These are phyloP conservation scores for Malus sieversii DNA, from an alignment of 306 rosid species.

Conservation along the genomic window DNA sequence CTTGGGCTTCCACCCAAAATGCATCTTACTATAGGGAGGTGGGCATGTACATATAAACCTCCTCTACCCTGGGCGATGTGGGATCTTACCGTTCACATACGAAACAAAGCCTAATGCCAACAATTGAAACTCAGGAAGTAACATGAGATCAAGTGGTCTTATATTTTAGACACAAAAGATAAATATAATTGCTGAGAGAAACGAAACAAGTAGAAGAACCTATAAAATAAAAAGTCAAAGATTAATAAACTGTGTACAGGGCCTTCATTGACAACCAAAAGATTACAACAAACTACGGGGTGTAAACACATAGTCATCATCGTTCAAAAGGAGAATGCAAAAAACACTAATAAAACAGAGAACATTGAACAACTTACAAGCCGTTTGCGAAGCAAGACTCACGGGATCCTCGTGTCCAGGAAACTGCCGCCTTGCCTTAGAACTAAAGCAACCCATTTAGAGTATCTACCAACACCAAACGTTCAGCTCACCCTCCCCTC, in stretches of 20 bases:
- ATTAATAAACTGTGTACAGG: background rate
- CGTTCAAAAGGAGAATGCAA: background rate
- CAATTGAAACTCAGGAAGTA: background rate
- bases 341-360: background rate
- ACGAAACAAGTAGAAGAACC: background rate
- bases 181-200: background rate
- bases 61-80: no score
- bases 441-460: slow-evolving; percentile 74
- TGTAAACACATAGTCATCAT: background rate
- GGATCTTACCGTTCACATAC: no score
- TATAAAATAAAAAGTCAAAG: background rate
- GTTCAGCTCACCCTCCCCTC: background rate
- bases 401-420: slow-evolving; percentile 54
- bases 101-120: background rate
- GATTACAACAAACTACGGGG: background rate
- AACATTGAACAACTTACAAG: slow-evolving; percentile 48
- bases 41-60: no score
- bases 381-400: slow-evolving; percentile 67
- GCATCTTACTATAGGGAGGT: no score
- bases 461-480: background rate
- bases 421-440: slow-evolving; percentile 38
- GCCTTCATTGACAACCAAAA: background rate
- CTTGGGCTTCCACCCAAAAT: no score
- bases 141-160: background rate
- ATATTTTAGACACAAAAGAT: background rate